A percentile compares a stretch with the other conserved stretches of the same genome.
phyloP scores from a whole-genome alignment of 176 grass and related monocot species.

The Echinochloa phyllopogon region DNA sequence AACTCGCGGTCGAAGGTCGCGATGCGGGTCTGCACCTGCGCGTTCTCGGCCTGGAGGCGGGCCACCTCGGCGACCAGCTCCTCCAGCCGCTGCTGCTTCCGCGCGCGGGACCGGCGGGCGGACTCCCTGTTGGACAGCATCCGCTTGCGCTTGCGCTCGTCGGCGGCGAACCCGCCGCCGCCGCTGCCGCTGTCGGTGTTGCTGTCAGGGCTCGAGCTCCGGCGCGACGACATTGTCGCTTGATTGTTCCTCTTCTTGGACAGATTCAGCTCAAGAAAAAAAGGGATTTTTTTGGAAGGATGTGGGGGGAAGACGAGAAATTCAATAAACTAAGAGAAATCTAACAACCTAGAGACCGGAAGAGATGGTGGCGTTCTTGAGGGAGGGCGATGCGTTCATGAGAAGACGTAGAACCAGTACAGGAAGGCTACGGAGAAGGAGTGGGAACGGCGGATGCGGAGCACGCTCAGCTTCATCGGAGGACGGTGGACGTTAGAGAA shows the following conservation, averaged over 20 bases:
- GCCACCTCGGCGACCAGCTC: conserved; percentile 58
- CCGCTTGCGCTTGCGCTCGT: conserved; percentile 80
- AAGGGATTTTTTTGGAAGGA: neutral
- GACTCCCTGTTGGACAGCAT: conserved; percentile 88
- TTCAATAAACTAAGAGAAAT: conserved; percentile 6
- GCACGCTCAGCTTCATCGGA: conserved; percentile 58
- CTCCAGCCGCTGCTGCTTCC: conserved; percentile 72
- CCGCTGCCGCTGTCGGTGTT: conserved; percentile 24
- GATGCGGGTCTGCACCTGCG: conserved; percentile 42
- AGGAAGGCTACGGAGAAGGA: conserved; percentile 84
- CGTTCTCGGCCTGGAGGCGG: conserved; percentile 59
- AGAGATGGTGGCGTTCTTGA: neutral
- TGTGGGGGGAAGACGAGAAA: neutral
- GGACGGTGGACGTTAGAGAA: conserved; percentile 49
- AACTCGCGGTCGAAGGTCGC: conserved; percentile 37
- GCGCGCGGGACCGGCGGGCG: conserved; percentile 61
- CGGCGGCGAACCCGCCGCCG: conserved; percentile 7
- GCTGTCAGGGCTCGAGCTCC: conserved; percentile 59
- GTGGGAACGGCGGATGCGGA: conserved; percentile 63
- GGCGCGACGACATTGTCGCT: conserved; percentile 46
- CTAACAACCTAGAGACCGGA: conserved; percentile 11
- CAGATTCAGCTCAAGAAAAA: conserved; percentile 3
- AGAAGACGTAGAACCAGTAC: conserved; percentile 90
- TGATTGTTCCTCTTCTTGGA: neutral
- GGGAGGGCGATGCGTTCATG: conserved; percentile 54